Evolutionary conservation across 2,329 filamentous ascomycete genomes (phyloP), one percentile per base, ranked within the genome.

Genomic region (Thielaviopsis musarum): DNA sequence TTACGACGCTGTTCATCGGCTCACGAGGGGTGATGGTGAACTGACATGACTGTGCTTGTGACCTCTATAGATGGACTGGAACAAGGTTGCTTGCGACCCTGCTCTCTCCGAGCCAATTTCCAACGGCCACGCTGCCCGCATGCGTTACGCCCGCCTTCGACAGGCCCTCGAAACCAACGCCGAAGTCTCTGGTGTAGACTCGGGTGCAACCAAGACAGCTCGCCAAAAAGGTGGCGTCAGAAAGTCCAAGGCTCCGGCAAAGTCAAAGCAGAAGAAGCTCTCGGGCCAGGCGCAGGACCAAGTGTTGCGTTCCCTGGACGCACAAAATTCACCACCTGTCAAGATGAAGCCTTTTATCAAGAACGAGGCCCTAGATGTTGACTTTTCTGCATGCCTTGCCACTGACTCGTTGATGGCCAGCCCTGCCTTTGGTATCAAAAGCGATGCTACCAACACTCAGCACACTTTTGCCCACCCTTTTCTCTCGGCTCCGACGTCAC

Each of bases 121-220:
- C 63, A 82, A 82, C 65, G 79, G 79, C 52, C 79, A 82, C 67
- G 79, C 79, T 30, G 79, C 79, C 34, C 75, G 79, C 54, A 82
- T 82, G 79, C 73, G 79, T 59, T 82, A 76, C 67, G 76, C 77
- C 15, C 74, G 79, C 41, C 80, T 81, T 66, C 70, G 71, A 28
- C 66, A 71, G 12, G 13, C 38, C 4, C 38, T 45, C 13, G 38
- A 45, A 45, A 45, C 15, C 38, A n/a, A 10, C 13, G 7, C 17
- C 7, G 15, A 45, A 41, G 34, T 17, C 15, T 12, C 15, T 5
- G 38, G 38, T 7, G 38, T n/a, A 1, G 38, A 45, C 15, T 45
- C 15, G 38, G 15, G 15, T 5, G 12, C 17, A 45, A 15, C 38
- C 5, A 45, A 45, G 38, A 15, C 38, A 1, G 2, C 15, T n/a